Base-by-base conservation (phyloP, 2,329 filamentous ascomycete species). In the Ceratocystis eucalypticola region DNA sequence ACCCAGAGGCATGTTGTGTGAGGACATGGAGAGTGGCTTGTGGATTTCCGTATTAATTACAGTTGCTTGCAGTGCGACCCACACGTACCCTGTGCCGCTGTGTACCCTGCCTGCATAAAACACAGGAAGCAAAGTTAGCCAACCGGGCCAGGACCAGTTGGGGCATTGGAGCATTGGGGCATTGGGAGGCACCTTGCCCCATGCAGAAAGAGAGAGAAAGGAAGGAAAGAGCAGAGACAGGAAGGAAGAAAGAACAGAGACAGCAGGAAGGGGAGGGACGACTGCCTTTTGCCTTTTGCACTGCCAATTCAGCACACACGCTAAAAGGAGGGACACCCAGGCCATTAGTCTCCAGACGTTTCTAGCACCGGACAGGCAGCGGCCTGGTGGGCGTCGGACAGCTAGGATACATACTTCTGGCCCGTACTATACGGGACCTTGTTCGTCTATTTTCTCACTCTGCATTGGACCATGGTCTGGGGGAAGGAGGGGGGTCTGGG, bases 401-500 rank as follows among this genome's bases (percentile, higher is more conserved):
- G 3, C 3, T 15, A 12, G 37, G 37, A 41, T 30, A 2, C 30
- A 3, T 57, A 57, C 22, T 57, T 57, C 2, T 57, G 53, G 22
- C 53, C 53, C 8, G 0, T 12, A 25, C n/a, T 10, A 22, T 5
- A 5, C 22, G 22, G 12, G 53, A 28, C 53, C 22, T 57, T 57
- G 53, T n/a, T n/a, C 22, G 53, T 57, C 53, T 57, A 57, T 57
- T 57, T 57, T 57, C 25, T 57, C 53, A 57, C 53, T 20, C 48
- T 20, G 48, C 15, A 50, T 50, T n/a, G 48, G 48, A 8, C 48
- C 48, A n/a, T 20, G 46, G 46, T 20, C 22, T 50, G 46, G 46
- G 17, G n/a, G n/a, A n/a, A 50, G 48, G 48, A 22, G n/a, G n/a
- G 48, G 48, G 10, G 37, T 22, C n/a, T 57, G 22, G 53, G 53